Evolutionary conservation across 148 eudicot species (phyloP), one percentile per base, ranked within the genome.

Genomic region (Vaccinium myrtillus): DNA sequence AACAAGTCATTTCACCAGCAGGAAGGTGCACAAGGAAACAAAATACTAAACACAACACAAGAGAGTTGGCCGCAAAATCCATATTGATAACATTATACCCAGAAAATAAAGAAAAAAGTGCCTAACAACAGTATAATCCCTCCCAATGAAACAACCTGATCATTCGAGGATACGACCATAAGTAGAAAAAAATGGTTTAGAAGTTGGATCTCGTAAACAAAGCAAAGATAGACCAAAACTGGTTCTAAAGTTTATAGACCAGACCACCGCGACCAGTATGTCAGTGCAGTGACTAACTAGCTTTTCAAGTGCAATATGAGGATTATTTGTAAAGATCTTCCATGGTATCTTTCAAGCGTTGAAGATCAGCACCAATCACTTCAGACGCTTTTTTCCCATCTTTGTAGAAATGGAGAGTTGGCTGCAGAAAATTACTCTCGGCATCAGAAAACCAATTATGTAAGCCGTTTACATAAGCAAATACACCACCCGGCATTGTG

Each of bases 351-450:
- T 80, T 93, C 69, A 93, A 84, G 67, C 58, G 87, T 78, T 81
- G 88, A 49, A 89, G 77, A 86, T 93, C 94, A 76, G 94, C 96
- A n/a, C 96, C 96, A 56, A 91, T 63, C 59, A 93, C 90, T 85
- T 92, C 93, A 8, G 89, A 84, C 32, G 88, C 93, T 86, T 91
- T 92, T 83, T 87, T 92, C 54, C 96, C 96, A 78, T 89, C 80
- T 83, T 87, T 88, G 78, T 88, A 92, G 86, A 92, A 91, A 87
- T 91, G 91, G 77, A 92, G 87, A 36, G 95, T 91, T 25, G 95
- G 95, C 95, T 92, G 89, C 86, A 87, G 82, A 49, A 83, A 86
- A 86, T 13, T 53, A 30, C 23, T 54, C 48, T 16, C 25, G 54
- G 43, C 43, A 32, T 78, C 48, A 54, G 39, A 58, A 46, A 49